phyloP scores from a whole-genome alignment of 495 filamentous ascomycete genomes.

The Penicillium lividum region DNA sequence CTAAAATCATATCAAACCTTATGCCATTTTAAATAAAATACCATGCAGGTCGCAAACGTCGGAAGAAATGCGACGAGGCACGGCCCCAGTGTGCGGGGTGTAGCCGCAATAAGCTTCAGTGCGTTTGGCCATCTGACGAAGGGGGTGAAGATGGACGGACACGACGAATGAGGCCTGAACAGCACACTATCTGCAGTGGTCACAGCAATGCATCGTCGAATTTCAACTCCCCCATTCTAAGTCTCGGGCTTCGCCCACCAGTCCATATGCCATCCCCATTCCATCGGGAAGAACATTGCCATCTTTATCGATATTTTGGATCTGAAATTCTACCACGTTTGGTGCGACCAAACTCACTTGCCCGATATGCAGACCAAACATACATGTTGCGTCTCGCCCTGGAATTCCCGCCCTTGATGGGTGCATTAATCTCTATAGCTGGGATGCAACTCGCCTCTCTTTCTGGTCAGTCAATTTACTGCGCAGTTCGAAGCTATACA shows the following conservation, averaged over 20 bases:
- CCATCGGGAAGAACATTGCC: conserved; percentile 12
- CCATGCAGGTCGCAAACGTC: conserved; percentile 14
- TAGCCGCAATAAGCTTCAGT: conserved; percentile 11
- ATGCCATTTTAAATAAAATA: neutral
- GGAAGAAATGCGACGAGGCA: conserved; percentile 22
- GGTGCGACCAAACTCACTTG: conserved; percentile 13
- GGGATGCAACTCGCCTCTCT: conserved; percentile 15
- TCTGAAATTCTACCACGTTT: conserved; percentile 13
- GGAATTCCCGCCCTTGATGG: conserved; percentile 21
- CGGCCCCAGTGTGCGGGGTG: conserved; percentile 15
- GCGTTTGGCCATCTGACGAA: conserved; percentile 13
- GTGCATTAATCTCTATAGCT: conserved; percentile 15
- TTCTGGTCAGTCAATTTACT: conserved; percentile 3
- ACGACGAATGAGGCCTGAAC: neutral
- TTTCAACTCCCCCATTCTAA: neutral
- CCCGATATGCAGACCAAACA: conserved; percentile 12
- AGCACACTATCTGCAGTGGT: neutral
- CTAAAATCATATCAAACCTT: neutral
- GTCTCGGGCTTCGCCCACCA: neutral
- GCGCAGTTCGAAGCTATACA: conserved; percentile 13
- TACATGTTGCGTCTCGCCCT: conserved; percentile 14
- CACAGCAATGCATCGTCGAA: neutral
- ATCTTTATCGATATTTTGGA: conserved; percentile 14
- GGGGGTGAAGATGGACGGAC: conserved; percentile 5
- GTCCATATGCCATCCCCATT: conserved; percentile 15